Evolutionary conservation across 2,329 filamentous ascomycete species (phyloP), one percentile per base, ranked within the genome.

Genomic region (Penicillium polonicum): DNA sequence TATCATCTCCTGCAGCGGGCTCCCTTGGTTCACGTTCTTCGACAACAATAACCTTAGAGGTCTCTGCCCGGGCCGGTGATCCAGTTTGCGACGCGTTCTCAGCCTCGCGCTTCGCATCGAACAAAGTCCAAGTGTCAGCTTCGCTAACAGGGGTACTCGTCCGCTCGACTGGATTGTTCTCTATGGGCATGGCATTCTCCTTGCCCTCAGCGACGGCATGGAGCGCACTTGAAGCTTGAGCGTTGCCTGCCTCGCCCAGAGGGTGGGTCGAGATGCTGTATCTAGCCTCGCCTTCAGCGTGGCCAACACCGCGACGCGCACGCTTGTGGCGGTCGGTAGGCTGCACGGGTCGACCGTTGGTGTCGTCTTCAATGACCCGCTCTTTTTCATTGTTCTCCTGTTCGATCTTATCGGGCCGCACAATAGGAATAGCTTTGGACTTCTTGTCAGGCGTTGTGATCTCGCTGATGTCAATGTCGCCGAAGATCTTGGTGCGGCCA

Each of bases 341-440:
- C 36, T 39, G 36, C n/a, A 80, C 81, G 21, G 83, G 74, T 27
- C 86, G 84, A 17, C 87, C 86, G 60, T 87, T 81, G 3, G 83
- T 80, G 59, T 86, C 84, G 57, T 88, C 82, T 10, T 74, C 69
- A 8, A 27, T 29, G 17, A 73, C 74, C 21, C 77, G 70, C 29
- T 70, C 69, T 55, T 69, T 67, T 45, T 72, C 70, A 29, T 70
- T 68, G 48, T 74, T 70, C 2, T 72, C 74, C 61, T 78, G 73
- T 64, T 79, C 78, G 58, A 62, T 76, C 65, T 80, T 86, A 57
- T 85, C 80, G 1, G 90, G 89, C 39, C 82, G 82, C 10, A 93
- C 76, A 61, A 96, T 95, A 0, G 92, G 89, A 54, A 96, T 84
- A 10, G 91, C 91, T 76, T 94, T 97, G 5, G 88, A 90, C 65